phyloP scores from a whole-genome alignment of 2,329 filamentous ascomycete genomes.

The Fusarium veterinarium region DNA sequence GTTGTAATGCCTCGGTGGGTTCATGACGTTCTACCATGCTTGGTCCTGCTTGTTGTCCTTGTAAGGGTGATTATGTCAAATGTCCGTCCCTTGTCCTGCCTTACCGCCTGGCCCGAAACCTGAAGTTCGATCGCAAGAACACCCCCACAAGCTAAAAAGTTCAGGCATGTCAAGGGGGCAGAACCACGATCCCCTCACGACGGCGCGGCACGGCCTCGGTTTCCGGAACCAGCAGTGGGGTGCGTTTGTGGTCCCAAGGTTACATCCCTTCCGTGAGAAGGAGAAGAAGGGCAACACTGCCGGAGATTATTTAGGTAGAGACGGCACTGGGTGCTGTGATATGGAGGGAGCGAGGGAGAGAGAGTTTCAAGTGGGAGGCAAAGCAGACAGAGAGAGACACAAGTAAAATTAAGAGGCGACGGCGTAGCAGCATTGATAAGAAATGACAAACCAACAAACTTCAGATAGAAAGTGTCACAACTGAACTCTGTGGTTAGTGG shows the following conservation, averaged over 20 bases:
- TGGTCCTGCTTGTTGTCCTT: not conserved
- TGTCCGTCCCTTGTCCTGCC: not conserved
- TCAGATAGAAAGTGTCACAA: not conserved
- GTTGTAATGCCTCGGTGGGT: not conserved
- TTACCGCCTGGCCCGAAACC: slow-evolving; percentile 9
- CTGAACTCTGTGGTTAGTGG: slow-evolving; percentile 5
- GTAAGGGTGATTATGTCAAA: not conserved
- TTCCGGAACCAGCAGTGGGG: slow-evolving; percentile 44
- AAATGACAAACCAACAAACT: not conserved
- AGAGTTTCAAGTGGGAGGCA: not conserved
- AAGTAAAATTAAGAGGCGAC: not conserved
- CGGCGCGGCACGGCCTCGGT: slow-evolving; percentile 27
- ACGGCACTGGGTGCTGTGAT: not conserved
- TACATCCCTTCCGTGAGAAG: slow-evolving; percentile 16
- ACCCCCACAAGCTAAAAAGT: not conserved
- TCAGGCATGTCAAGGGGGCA: slow-evolving; percentile 9
- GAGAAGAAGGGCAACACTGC: slow-evolving; percentile 12
- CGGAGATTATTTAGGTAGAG: slow-evolving; percentile 37
- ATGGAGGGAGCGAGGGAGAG: not conserved
- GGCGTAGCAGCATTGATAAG: slow-evolving; percentile 3
- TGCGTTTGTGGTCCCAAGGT: slow-evolving; percentile 30
- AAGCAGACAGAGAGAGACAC: not conserved
- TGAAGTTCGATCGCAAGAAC: slow-evolving; percentile 1
- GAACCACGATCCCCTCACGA: slow-evolving; percentile 16
- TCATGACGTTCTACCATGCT: slow-evolving; percentile 10